Evolutionary conservation across 352 stramenopile genomes (phyloP), one percentile per base, ranked within the genome.

Genomic region (Phytophthora pini): DNA sequence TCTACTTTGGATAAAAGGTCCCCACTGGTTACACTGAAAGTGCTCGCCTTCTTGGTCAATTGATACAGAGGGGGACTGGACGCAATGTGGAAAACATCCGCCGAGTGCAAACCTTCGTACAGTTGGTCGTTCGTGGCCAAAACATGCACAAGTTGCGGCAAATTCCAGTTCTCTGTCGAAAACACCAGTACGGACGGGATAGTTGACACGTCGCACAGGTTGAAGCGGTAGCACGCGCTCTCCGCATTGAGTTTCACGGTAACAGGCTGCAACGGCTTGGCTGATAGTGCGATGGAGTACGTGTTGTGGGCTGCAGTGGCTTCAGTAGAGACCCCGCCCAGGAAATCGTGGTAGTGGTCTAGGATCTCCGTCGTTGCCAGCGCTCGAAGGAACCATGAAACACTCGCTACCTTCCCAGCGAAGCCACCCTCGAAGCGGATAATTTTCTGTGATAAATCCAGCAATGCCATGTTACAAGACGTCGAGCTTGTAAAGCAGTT

Each of bases 261-360:
- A 3, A 94, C 86, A 20, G 72, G 60, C 3, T 71, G 79, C 27
- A 71, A 17, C 0, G 86, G 86, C 40, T 76, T 81, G 0, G 83
- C 76, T 1, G 53, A 53, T 12, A 94, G 61, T 1, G 65, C 55
- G 43, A 94, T 56, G 0, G 77, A 61, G 40, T 92, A 92, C 12
- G 76, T 74, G 48, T 82, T 85, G 60, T 94, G 85, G 0, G 65
- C 67, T 8, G 27, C 41, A 1, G 65, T 80, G 10, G 48, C 44
- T 36, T 54, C n/a, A 0, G 65, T 67, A 1, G 32, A 41, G 0
- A 68, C 49, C 0, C 72, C 76, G 4, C 67, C 32, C 10, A 87
- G 39, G 61, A 92, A 88, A 51, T 92, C 80, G 51, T 88, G 79
- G 47, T 85, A 92, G 43, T 94, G 86, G 27, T 94, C 83, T 5